Evolutionary conservation across 257 asterid species (phyloP), one percentile per base, ranked within the genome.

Genomic region (Salvia splendens): DNA sequence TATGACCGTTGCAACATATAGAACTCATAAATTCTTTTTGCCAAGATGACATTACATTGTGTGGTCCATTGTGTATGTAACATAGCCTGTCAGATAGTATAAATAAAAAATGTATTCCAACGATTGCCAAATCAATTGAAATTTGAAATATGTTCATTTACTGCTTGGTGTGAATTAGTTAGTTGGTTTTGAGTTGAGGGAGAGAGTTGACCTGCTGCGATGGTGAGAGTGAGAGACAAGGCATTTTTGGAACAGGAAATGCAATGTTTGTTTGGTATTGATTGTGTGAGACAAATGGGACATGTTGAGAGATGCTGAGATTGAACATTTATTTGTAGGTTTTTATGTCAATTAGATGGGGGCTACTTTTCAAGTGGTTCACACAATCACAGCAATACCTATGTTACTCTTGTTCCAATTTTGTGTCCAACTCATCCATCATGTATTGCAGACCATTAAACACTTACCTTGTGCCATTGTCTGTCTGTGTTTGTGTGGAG

Each of bases 1-100:
- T 86, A 93, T 55, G 99, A 93, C 73, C 91, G 91, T 40, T 93
- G 99, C 89, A 93, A 93, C 74, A 81, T 93, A 67, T 93, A 82
- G 75, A 40, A 8, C 15, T 16, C 20, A 28, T 38, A 33, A 24
- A 16, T 11, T 61, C 6, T 11, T 70, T 53, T 48, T 10, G 30
- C 58, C 15, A 4, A 3, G 32, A 17, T 71, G 32, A 45, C 53
- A 70, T 67, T 79, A 58, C 30, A 1, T 24, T 24, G 30, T 65
- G 61, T 67, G 61, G 66, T 49, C 69, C 42, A 59, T 38, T 91
- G 95, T 87, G 92, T 92, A 82, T 86, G 96, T 89, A 81, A 75
- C 66, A 73, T 58, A 75, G 68, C 55, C 59, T 77, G 68, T 78
- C 69, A 64, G 67, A 82, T 69, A 79, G 30, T 60, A 46, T 24